phyloP scores from a whole-genome alignment of 805 yeast species.

The Pichia californica region DNA sequence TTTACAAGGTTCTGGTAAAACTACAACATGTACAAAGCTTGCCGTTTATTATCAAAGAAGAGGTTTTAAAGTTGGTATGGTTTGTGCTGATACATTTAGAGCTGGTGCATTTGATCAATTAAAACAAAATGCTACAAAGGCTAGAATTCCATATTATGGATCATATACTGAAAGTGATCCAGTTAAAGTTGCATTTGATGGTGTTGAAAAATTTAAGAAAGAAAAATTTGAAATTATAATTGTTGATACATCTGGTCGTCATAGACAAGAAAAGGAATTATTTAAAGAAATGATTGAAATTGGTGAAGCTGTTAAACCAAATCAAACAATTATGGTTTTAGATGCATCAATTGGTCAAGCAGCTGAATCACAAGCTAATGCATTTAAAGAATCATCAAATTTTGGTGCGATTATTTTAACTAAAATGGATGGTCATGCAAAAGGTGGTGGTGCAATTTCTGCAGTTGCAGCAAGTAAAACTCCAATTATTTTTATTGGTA shows the following conservation, averaged over 20 bases:
- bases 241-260: constrained; percentile 98
- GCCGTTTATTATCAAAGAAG: constrained; percentile 92
- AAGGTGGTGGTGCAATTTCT: constrained; percentile 98
- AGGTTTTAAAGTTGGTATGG: constrained; percentile 92
- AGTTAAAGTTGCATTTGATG: constrained; percentile 82
- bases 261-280: constrained; percentile 86
- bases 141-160: constrained; percentile 91
- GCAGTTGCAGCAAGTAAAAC: constrained; percentile 97
- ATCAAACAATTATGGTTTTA: constrained; percentile 94
- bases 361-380: constrained; percentile 90
- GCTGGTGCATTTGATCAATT: constrained; percentile 99
- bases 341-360: constrained; percentile 99
- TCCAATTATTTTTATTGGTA: constrained; percentile 93
- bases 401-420: constrained; percentile 94
- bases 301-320: constrained; percentile 80
- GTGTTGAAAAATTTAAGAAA: constrained; percentile 84
- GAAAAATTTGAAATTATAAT: constrained; percentile 90
- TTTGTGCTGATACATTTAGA: constrained; percentile 98
- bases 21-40: constrained; percentile 93
- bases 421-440: constrained; percentile 97
- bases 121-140: constrained; percentile 94
- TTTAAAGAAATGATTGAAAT: constrained; percentile 95
- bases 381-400: constrained; percentile 87
- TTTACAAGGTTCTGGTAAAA: constrained; percentile 97
- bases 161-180: constrained; percentile 95